Evolutionary conservation across 495 filamentous ascomycete genomes (phyloP).

Genomic region (Aspergillus asperescens): DNA sequence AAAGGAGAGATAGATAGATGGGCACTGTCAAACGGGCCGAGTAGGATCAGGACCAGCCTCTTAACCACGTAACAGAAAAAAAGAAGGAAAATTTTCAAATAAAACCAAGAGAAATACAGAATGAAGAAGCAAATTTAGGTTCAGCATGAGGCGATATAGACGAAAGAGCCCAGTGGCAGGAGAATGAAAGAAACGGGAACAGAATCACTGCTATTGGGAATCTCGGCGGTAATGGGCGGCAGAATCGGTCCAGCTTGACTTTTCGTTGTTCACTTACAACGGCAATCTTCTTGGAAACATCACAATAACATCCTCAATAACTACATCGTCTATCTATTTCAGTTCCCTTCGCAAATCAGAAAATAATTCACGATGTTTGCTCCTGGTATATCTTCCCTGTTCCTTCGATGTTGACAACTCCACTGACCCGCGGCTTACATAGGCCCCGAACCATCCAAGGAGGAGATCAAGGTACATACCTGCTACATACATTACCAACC

Average conservation of each 20-base stretch:
- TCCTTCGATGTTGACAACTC: not conserved
- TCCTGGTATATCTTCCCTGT: conserved; percentile 28
- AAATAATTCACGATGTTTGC: conserved; percentile 39
- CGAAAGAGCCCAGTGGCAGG: not conserved
- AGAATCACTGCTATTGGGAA: conserved; percentile 2
- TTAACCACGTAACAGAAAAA: not conserved
- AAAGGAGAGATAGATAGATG: not conserved
- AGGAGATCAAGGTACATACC: conserved; percentile 39
- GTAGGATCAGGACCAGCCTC: conserved; percentile 4
- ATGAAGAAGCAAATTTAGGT: not conserved
- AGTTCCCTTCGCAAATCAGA: not conserved
- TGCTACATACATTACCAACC: not conserved
- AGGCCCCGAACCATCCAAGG: conserved; percentile 45
- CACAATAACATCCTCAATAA: not conserved
- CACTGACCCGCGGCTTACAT: not conserved
- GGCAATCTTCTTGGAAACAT: not conserved
- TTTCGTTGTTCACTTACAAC: not conserved
- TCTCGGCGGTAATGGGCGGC: not conserved
- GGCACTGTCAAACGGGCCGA: not conserved
- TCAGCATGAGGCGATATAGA: conserved; percentile 1
- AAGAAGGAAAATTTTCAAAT: too few relatives aligned
- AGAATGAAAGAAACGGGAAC: not conserved
- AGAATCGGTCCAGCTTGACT: conserved; percentile 8
- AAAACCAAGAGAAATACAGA: not conserved
- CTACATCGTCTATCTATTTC: not conserved